Evolutionary conservation across 2,329 filamentous ascomycete species (phyloP), one percentile per base, ranked within the genome.

Genomic region (Hypoxylon sp.): DNA sequence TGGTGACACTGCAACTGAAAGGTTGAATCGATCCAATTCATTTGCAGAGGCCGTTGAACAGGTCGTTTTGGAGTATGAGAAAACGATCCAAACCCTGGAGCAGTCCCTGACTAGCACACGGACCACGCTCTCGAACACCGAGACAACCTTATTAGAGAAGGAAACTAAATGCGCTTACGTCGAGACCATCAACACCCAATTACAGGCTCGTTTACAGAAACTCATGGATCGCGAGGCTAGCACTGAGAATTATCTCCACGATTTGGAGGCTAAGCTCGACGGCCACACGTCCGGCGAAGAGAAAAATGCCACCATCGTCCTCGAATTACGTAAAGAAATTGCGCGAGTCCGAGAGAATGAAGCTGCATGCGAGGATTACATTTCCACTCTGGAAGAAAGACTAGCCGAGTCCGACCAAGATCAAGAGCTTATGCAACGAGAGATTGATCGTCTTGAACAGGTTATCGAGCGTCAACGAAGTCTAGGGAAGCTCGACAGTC

Each of bases 41-140:
- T 98, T 99, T 75, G 94, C 94, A 1, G 91, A 97, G 75, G 94
- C 94, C 26, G 94, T 99, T 19, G 95, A 99, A 73, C 92, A 97
- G 74, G 93, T 99, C 20, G 93, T 99, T 2, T 82, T 98, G 50
- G 95, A 99, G 78, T 99, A 99, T 75, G 96, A 99, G 77, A 98
- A 97, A 84, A 99, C 96, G 0, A 99, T 99, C 51, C 94, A 98
- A 76, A 91, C 88, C 55, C 85, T 99, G 15, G 95, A 99, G 77
- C 89, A 93, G 52, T 97, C 94, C 1, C 86, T 99, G 13, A 94
- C 94, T 0, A 95, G 89, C 73, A 98, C 95, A 1, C 87, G 95
- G 59, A 85, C 91, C 32, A 93, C 92, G 0, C 83, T 99, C 26
- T 91, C 95, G 10, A 90, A 82, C 67, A 94, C 91, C 0, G 96